Conservation (phyloP, 2,329 filamentous ascomycete species). For the Venturia carpophila region DNA sequence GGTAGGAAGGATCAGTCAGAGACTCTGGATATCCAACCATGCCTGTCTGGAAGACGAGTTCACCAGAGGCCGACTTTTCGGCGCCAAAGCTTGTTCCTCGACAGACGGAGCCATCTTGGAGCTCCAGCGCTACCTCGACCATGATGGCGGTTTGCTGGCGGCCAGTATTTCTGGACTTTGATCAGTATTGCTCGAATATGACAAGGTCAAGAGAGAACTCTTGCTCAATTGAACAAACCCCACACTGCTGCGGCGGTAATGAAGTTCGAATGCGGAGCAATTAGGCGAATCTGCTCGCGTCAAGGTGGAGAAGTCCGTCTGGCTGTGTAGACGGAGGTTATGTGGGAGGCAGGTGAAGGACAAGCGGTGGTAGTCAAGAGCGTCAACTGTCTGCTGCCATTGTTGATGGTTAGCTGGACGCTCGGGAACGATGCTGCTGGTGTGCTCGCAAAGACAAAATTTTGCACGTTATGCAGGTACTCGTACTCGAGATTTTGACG, state of each 20-base stretch:
- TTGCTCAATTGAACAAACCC: conserved; percentile 1
- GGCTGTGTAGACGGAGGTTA: not conserved
- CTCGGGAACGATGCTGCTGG: not conserved
- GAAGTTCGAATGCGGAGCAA: not conserved
- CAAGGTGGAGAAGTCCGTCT: not conserved
- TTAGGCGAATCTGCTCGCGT: not conserved
- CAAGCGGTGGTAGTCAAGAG: not conserved
- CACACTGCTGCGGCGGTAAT: not conserved
- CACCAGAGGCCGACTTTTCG: conserved; percentile 86
- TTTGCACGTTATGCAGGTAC: conserved; percentile 3
- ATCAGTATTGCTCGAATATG: not conserved
- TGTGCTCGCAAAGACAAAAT: not conserved
- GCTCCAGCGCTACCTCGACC: conserved; percentile 64
- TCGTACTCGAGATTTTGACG: not conserved
- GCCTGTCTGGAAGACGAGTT: conserved; percentile 98
- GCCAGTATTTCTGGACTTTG: not conserved
- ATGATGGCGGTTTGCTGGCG: not conserved
- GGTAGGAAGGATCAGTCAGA: conserved; percentile 78
- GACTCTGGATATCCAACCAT: conserved; percentile 99
- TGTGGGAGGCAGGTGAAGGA: not conserved
- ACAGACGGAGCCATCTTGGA: conserved; percentile 84
- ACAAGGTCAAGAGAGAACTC: not conserved
- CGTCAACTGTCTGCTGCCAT: not conserved
- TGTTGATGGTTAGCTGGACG: not conserved
- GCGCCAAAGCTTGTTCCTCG: conserved; percentile 96